Conservation (phyloP, 2,329 filamentous ascomycete genomes). For the Scortechinia acanthostroma region DNA sequence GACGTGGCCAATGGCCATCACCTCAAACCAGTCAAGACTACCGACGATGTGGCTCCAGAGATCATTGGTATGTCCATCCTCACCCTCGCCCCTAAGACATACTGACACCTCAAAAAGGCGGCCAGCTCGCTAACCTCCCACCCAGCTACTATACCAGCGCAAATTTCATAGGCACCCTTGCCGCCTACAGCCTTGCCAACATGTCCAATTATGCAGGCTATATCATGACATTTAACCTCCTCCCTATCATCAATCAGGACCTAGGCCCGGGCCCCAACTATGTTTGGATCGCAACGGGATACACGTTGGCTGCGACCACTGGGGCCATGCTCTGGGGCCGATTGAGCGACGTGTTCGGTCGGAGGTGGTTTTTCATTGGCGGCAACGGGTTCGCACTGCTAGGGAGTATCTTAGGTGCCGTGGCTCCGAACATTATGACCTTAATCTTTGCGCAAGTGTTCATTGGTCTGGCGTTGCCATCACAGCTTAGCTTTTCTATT, state of each 20-base stretch:
- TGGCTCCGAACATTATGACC: slow-evolving; percentile 19
- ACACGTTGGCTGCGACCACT: slow-evolving; percentile 26
- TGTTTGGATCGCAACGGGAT: slow-evolving; percentile 14
- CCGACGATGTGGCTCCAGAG: too few species aligned
- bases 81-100: too few species aligned
- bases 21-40: too few species aligned
- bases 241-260: not conserved
- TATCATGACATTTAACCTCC: not conserved
- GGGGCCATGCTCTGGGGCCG: slow-evolving; percentile 30
- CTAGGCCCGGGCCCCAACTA: not conserved
- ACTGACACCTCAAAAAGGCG: too few species aligned
- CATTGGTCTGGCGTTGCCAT: slow-evolving; percentile 27
- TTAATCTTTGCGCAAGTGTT: slow-evolving; percentile 26
- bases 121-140: too few species aligned
- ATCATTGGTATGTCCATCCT: too few species aligned
- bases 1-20: too few species aligned
- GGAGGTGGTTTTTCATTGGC: slow-evolving; percentile 27
- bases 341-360: slow-evolving; percentile 31
- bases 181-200: not conserved
- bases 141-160: too few species aligned
- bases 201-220: not conserved
- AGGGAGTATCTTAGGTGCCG: slow-evolving; percentile 25
- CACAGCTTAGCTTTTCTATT: slow-evolving; percentile 30
- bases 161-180: too few species aligned
- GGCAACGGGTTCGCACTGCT: slow-evolving; percentile 20